Conservation (phyloP, 768 basidiomycete genomes). For the Phaeotremella fagi region DNA sequence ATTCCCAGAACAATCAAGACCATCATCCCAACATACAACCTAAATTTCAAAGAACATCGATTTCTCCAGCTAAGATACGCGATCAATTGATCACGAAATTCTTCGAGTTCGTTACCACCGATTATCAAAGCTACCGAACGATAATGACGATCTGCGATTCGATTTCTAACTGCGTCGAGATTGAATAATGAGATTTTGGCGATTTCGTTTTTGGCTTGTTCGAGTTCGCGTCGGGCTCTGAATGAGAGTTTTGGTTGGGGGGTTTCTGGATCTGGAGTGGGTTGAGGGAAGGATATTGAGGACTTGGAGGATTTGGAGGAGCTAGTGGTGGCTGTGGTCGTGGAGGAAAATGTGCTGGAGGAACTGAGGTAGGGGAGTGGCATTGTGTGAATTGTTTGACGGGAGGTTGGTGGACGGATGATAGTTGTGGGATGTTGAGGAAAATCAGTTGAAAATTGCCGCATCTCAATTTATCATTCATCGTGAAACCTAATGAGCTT, state of each 20-base stretch:
- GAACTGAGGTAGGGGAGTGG: neutral
- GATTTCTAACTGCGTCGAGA: neutral
- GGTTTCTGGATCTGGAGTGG: neutral
- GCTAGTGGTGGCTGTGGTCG: neutral
- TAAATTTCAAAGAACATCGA: neutral
- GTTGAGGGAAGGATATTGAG: neutral
- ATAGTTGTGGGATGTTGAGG: neutral
- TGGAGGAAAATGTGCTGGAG: neutral
- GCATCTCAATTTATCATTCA: neutral
- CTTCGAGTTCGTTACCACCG: neutral
- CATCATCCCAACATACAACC: neutral
- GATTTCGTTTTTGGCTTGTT: neutral
- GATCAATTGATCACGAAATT: neutral
- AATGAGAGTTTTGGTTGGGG: neutral
- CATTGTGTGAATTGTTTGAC: neutral
- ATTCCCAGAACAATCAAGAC: neutral
- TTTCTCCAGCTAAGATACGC: neutral
- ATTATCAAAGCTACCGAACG: neutral
- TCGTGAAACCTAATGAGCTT: neutral
- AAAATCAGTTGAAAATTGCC: too few relatives aligned
- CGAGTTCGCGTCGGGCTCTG: neutral
- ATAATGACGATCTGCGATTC: neutral
- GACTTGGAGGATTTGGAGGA: neutral
- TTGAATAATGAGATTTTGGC: neutral
- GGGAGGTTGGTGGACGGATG: neutral